Conservation (phyloP, 1,139 yeast species). For the Taiozyma sp. region DNA sequence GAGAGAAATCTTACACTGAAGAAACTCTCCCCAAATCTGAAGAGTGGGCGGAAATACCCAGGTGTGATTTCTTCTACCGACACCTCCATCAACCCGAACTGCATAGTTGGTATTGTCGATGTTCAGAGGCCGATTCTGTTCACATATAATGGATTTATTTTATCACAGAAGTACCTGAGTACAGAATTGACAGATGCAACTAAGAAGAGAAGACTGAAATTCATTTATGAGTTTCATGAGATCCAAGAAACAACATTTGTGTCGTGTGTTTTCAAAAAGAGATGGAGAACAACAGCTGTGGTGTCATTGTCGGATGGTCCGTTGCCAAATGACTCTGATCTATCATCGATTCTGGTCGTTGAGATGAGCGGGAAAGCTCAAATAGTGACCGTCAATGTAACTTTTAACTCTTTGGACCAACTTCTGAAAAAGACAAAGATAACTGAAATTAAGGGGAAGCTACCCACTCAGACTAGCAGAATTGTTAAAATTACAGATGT, state of each 20-base stretch:
- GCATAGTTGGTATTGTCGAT: background rate
- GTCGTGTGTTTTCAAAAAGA: background rate
- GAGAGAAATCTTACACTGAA: background rate
- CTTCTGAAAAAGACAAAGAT: background rate
- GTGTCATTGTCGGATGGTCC: background rate
- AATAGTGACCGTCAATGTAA: background rate
- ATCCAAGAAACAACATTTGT: background rate
- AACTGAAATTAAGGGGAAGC: background rate
- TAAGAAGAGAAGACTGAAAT: background rate
- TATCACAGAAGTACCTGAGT: background rate
- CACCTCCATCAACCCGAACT: background rate
- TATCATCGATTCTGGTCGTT: background rate
- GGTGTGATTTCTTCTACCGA: background rate
- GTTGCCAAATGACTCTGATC: background rate
- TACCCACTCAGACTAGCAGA: background rate
- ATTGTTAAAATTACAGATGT: background rate
- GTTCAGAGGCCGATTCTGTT: background rate
- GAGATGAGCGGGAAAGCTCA: background rate
- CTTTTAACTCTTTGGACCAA: background rate
- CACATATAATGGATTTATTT: background rate
- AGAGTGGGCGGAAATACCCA: background rate
- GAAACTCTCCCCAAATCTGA: background rate
- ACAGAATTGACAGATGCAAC: background rate
- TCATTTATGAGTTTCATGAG: background rate
- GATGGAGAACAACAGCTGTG: background rate